A percentile compares a stretch with the other conserved stretches of the same genome.
Conservation (phyloP, 2,329 filamentous ascomycete genomes). For the Colletotrichum phormii region DNA sequence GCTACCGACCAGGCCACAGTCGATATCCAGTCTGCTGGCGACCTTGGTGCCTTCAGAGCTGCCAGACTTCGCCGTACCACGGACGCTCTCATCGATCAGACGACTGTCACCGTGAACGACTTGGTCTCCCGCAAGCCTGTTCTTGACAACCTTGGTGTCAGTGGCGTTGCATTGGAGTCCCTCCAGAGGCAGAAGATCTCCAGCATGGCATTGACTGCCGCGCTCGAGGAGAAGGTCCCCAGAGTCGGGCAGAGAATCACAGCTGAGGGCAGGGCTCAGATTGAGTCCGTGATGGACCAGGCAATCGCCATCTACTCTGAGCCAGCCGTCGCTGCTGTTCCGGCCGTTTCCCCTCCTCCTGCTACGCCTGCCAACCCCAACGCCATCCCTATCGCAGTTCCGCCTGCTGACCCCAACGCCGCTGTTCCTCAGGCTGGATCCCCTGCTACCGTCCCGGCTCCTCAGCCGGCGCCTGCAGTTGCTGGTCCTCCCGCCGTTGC, state of each 20-base stretch:
- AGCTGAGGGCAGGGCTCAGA: slow-evolving; percentile 39
- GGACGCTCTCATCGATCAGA: slow-evolving; percentile 38
- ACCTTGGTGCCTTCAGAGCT: slow-evolving; percentile 38
- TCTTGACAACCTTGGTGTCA: slow-evolving; percentile 43
- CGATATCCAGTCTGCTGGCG: slow-evolving; percentile 41
- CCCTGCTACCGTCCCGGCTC: neutral
- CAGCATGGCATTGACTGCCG: slow-evolving; percentile 39
- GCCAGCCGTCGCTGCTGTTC: slow-evolving; percentile 17
- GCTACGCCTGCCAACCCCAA: slow-evolving; percentile 3
- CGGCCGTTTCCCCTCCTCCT: neutral
- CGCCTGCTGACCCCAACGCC: neutral
- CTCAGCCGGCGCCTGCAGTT: neutral
- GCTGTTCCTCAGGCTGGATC: neutral
- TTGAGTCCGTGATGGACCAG: slow-evolving; percentile 39
- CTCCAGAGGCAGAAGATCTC: slow-evolving; percentile 41
- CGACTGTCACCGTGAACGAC: slow-evolving; percentile 38
- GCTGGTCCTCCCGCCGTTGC: neutral
- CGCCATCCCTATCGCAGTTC: neutral
- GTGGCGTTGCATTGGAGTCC: slow-evolving; percentile 38
- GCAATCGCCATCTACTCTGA: slow-evolving; percentile 39
- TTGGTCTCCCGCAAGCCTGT: slow-evolving; percentile 41
- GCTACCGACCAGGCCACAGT: slow-evolving; percentile 39
- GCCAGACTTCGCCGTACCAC: slow-evolving; percentile 39
- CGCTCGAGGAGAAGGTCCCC: slow-evolving; percentile 43
- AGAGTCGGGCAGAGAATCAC: slow-evolving; percentile 42